These are phyloP conservation scores for Podaxis sp. DNA, from an alignment of 768 basidiomycete species.

Conservation along the genomic window DNA sequence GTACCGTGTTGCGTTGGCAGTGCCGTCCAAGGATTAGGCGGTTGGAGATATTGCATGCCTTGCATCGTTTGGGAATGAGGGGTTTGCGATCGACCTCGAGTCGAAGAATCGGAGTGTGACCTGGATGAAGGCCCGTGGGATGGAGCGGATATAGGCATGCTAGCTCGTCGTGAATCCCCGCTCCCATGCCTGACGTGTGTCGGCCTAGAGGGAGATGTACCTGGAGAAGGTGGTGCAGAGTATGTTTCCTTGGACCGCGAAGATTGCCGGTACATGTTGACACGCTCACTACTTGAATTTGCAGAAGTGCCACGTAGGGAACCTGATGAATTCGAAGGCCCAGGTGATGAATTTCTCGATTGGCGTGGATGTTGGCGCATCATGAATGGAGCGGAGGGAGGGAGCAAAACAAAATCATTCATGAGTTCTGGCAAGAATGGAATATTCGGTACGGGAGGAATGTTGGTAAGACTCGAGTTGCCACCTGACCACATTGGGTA, in stretches of 20 bases:
- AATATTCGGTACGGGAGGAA: conserved; percentile 42
- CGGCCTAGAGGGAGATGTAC: conserved; percentile 16
- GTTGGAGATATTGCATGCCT: conserved; percentile 25
- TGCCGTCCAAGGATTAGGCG: conserved; percentile 43
- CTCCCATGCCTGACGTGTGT: conserved; percentile 23
- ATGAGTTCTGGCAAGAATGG: conserved; percentile 44
- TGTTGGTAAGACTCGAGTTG: conserved; percentile 33
- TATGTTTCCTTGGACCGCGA: conserved; percentile 20
- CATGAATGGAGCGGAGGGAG: conserved; percentile 77
- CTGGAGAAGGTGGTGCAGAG: conserved; percentile 19
- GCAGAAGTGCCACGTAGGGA: conserved; percentile 36
- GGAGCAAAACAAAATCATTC: conserved; percentile 68
- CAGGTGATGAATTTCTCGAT: conserved; percentile 34
- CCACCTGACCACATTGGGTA: conserved; percentile 41
- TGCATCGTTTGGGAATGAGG: conserved; percentile 19
- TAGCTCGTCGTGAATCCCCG: conserved; percentile 27
- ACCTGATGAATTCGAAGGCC: conserved; percentile 31
- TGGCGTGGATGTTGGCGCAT: conserved; percentile 55
- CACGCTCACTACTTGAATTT: conserved; percentile 33
- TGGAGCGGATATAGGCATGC: conserved; percentile 18
- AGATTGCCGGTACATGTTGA: conserved; percentile 20
- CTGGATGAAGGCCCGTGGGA: conserved; percentile 16
- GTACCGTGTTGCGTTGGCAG: conserved; percentile 35
- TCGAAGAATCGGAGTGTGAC: conserved; percentile 22
- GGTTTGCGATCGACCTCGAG: conserved; percentile 27